Evolutionary conservation across 495 filamentous ascomycete species (phyloP).

Genomic region (Penicillium nucicola): DNA sequence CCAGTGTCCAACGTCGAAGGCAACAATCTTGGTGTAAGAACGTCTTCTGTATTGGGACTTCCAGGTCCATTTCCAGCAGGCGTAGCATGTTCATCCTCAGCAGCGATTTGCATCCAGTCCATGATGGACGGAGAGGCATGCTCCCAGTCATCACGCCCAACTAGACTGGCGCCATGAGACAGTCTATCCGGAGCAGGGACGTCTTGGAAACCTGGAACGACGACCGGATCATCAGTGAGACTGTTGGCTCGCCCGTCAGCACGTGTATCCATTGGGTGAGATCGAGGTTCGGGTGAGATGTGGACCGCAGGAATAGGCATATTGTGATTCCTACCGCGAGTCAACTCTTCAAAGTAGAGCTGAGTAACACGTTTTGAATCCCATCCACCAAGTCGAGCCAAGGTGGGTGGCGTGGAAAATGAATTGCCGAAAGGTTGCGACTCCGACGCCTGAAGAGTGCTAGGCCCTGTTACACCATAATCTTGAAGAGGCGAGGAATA

Average conservation of each 20-base stretch:
- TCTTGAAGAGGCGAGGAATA: constrained; percentile 15
- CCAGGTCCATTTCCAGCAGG: constrained; percentile 12
- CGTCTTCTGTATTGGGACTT: constrained; percentile 13
- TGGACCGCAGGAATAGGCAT: constrained; percentile 16
- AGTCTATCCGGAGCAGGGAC: constrained; percentile 15
- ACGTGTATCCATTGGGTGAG: constrained; percentile 3
- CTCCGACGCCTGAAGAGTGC: constrained; percentile 10
- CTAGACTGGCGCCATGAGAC: constrained; percentile 41
- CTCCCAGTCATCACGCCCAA: constrained; percentile 49
- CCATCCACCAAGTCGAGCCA: constrained; percentile 51
- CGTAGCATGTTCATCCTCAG: constrained; percentile 29
- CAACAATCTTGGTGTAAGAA: constrained; percentile 24
- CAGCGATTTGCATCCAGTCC: constrained; percentile 52
- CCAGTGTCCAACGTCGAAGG: constrained; percentile 7
- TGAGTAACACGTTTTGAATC: constrained; percentile 52
- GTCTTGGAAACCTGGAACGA: constrained; percentile 29
- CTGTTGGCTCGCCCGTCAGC: constrained; percentile 21
- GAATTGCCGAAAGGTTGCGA: neutral
- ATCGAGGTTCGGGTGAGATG: constrained; percentile 17
- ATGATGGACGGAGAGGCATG: constrained; percentile 55
- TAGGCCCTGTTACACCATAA: constrained; percentile 16
- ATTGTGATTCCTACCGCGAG: constrained; percentile 30
- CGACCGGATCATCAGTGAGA: constrained; percentile 36
- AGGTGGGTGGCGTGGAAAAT: constrained; percentile 36
- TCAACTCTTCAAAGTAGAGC: constrained; percentile 51